These are phyloP conservation scores for Nitzschia palea DNA, from an alignment of 108 stramenopile genomes.

Conservation along the genomic window DNA sequence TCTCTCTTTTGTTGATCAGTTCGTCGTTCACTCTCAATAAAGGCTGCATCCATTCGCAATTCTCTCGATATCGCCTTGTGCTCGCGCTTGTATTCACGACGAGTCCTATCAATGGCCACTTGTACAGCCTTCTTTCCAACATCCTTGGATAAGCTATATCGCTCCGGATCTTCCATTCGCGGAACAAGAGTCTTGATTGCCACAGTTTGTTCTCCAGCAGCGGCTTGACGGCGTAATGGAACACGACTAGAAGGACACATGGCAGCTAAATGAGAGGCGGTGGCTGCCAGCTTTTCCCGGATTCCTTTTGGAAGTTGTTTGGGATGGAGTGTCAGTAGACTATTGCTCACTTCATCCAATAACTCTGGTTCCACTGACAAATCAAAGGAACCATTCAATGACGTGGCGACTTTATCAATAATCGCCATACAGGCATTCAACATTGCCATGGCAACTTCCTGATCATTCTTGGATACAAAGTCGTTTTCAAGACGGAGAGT, in stretches of 20 bases:
- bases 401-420: conserved; percentile 28
- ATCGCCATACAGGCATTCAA: conserved; percentile 54
- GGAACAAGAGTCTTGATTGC: conserved; percentile 83
- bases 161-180: conserved; percentile 84
- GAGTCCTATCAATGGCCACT: conserved; percentile 82
- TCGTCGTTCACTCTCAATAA: conserved; percentile 82
- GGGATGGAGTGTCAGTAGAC: conserved; percentile 55
- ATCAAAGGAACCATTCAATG: conserved; percentile 37
- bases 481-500: conserved; percentile 48
- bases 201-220: conserved; percentile 18
- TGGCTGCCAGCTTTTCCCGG: conserved; percentile 37
- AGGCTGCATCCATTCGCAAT: conserved; percentile 82
- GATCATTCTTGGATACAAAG: conserved; percentile 13
- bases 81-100: conserved; percentile 93
- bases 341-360: conserved; percentile 52
- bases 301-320: conserved; percentile 48
- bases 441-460: conserved; percentile 33
- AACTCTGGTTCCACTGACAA: conserved; percentile 57
- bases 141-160: conserved; percentile 90
- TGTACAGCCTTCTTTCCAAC: conserved; percentile 83
- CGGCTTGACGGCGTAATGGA: conserved; percentile 55
- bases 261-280: conserved; percentile 39
- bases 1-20: conserved; percentile 62
- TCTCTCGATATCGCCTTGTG: conserved; percentile 93
- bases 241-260: conserved; percentile 32